phyloP scores from a whole-genome alignment of 2,329 filamentous ascomycete genomes.

The Claviceps arundinis region DNA sequence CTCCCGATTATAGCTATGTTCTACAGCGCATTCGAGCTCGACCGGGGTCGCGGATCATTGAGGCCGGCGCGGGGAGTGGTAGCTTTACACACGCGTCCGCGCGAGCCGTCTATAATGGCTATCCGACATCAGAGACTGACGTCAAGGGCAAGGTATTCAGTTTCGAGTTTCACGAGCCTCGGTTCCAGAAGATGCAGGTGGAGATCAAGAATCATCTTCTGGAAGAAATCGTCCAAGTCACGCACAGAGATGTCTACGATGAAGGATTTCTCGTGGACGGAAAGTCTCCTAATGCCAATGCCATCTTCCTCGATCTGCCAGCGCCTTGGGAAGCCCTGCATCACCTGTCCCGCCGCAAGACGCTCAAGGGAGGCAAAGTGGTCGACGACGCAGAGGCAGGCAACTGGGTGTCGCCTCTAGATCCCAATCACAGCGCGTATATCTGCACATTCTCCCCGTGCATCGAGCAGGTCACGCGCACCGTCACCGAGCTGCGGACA shows the following conservation, averaged over 20 bases:
- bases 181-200: constrained; percentile 53
- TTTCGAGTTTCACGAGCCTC: constrained; percentile 67
- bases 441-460: constrained; percentile 95
- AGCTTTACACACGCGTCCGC: constrained; percentile 73
- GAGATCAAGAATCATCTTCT: constrained; percentile 60
- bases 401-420: constrained; percentile 47
- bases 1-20: constrained; percentile 75
- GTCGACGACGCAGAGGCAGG: constrained; percentile 10
- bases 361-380: constrained; percentile 12
- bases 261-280: constrained; percentile 55
- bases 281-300: constrained; percentile 49
- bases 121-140: constrained; percentile 32
- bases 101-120: constrained; percentile 63
- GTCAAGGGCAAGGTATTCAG: constrained; percentile 61
- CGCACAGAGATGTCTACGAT: constrained; percentile 67
- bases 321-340: constrained; percentile 70
- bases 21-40: constrained; percentile 62
- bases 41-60: constrained; percentile 61
- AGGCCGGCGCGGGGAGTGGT: constrained; percentile 70
- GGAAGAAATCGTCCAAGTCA: constrained; percentile 52
- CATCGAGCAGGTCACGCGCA: constrained; percentile 88
- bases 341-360: constrained; percentile 49
- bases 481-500: constrained; percentile 65
- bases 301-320: constrained; percentile 68
- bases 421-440: constrained; percentile 57